Evolutionary conservation across 2,329 filamentous ascomycete genomes (phyloP), one percentile per base, ranked within the genome.

Genomic region (Chaetothyriales sp.): DNA sequence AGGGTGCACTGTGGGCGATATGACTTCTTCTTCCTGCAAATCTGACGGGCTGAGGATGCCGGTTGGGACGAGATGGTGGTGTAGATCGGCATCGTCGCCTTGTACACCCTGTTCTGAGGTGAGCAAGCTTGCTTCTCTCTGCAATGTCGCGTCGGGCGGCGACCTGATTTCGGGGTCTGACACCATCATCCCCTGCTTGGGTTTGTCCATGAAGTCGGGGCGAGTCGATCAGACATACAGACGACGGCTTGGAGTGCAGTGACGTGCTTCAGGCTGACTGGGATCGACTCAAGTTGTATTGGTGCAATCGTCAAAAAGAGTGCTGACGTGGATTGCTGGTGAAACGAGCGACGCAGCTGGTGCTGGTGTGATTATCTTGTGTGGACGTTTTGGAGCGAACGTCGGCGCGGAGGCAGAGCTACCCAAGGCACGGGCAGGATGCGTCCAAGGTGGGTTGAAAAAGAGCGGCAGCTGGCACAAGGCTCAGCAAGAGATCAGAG

Each of bases 401-500:
- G 47, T 26, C 36, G 42, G 48, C 48, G 36, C 32, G 18, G 48
- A 22, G 18, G 25, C 22, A 45, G 43, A 43, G 20, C 25, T 26
- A 26, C 47, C 19, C 19, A 26, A 26, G 43, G 9, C 25, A 45
- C 18, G 64, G 66, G 1, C 67, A 70, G 45, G 68, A 68, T 51
- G 53, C 50, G 20, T 53, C 57, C 4, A 49, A 18, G 43, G 7
- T 22, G 18, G 12, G 32, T 9, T 28, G 25, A 44, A 50, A 50
- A 50, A 18, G 49, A 50, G 44, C 43, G 54, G 54, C 49, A 47
- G 54, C 54, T 54, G 54, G 52, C 52, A 22, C 47, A 43, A 43
- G 44, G 52, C 52, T 43, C 52, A 52, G 50, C 50, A 39, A 36
- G 7, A 15, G 32, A 5, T 39, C 4, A 8, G 32, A 15, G 32